Percentiles rank a stretch among this genome's conserved stretches.
phyloP scores from a whole-genome alignment of 805 yeast species.

The Candida fluviatilis region DNA sequence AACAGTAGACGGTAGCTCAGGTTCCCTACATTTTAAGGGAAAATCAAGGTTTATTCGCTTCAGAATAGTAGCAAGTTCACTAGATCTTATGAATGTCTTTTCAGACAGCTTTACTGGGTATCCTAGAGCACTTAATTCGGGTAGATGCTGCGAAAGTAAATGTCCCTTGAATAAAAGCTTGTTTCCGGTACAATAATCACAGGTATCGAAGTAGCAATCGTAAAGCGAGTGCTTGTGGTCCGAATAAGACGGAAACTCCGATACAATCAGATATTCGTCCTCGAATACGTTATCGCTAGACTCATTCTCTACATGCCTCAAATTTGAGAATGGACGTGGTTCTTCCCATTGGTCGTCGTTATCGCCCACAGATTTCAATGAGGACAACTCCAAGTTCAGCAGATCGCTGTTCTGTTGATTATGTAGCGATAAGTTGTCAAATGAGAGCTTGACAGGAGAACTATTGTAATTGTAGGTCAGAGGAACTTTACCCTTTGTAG shows the following conservation, averaged over 20 bases:
- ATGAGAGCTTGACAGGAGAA: neutral
- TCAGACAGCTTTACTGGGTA: constrained; percentile 22
- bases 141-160: constrained; percentile 18
- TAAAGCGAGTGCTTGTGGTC: neutral
- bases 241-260: constrained; percentile 4
- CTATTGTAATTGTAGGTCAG: neutral
- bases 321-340: no score
- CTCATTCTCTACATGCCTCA: no score
- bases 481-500: constrained; percentile 3
- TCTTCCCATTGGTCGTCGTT: no score
- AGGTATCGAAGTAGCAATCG: constrained; percentile 21
- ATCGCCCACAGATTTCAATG: neutral
- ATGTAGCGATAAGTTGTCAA: neutral
- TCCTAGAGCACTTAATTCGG: constrained; percentile 17
- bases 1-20: constrained; percentile 18
- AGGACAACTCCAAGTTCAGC: neutral
- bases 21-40: constrained; percentile 20
- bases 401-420: neutral
- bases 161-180: constrained; percentile 21
- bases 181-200: constrained; percentile 27
- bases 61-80: constrained; percentile 2
- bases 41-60: constrained; percentile 10
- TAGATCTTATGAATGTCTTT: neutral
- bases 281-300: constrained; percentile 11
- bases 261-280: constrained; percentile 21